Conservation (phyloP, 1,139 yeast species). For the Protomyces pachydermus region DNA sequence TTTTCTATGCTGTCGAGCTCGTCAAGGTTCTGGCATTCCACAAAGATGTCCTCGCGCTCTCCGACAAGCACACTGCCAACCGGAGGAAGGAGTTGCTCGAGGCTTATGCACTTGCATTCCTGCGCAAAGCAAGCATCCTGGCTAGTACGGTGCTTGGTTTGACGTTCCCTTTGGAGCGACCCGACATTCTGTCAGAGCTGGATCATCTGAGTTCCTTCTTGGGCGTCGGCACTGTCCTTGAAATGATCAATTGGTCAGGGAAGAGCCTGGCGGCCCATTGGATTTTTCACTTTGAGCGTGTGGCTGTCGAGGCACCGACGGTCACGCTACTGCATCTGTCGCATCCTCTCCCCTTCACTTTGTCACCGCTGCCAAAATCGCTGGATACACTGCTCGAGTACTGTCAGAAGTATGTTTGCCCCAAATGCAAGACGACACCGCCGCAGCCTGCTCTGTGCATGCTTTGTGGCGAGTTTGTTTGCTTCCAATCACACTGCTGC, state of each 20-base stretch:
- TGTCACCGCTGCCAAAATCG: constrained; percentile 29
- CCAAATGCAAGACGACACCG: constrained; percentile 43
- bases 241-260: constrained; percentile 30
- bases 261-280: neutral
- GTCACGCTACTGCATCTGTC: neutral
- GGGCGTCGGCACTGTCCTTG: constrained; percentile 40
- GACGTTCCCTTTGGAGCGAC: constrained; percentile 42
- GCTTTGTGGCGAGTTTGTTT: constrained; percentile 68
- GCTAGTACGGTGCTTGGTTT: constrained; percentile 56
- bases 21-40: constrained; percentile 8
- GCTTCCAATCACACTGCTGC: constrained; percentile 58
- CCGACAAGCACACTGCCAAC: neutral
- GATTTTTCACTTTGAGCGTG: neutral
- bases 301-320: neutral
- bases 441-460: constrained; percentile 84
- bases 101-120: constrained; percentile 58
- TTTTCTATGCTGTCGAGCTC: constrained; percentile 6
- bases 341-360: constrained; percentile 17
- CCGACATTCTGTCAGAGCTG: constrained; percentile 45
- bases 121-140: constrained; percentile 62
- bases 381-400: constrained; percentile 27
- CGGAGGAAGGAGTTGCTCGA: constrained; percentile 41
- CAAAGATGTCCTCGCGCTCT: neutral
- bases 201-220: constrained; percentile 54
- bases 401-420: constrained; percentile 28